A percentile compares a stretch with the other conserved stretches of the same genome.
Evolutionary conservation across 2,329 filamentous ascomycete genomes (phyloP).

Genomic region (Colletotrichum spinosum): DNA sequence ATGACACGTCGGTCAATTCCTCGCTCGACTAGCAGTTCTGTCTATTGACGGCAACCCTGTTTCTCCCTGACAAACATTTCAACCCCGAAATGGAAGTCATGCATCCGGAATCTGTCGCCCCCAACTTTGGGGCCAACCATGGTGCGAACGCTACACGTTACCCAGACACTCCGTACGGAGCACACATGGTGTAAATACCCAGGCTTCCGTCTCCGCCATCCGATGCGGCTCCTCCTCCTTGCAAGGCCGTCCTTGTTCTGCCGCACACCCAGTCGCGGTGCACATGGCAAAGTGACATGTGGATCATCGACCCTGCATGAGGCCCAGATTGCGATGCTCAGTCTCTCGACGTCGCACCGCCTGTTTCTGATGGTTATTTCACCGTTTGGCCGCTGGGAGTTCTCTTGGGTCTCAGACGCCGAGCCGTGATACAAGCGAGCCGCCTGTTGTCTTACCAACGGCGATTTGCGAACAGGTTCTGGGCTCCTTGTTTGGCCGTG

Average conservation of each 20-base stretch:
- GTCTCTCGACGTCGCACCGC: background rate
- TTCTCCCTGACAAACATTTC: background rate
- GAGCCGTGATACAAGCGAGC: slow-evolving; percentile 12
- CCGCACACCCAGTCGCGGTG: background rate
- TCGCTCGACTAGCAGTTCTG: background rate
- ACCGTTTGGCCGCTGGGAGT: background rate
- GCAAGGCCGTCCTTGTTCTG: slow-evolving; percentile 11
- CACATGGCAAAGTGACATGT: background rate
- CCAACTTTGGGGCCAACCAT: no score
- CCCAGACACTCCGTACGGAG: background rate
- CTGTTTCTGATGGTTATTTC: slow-evolving; percentile 9
- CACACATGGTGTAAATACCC: background rate
- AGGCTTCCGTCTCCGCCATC: background rate
- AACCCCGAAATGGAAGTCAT: background rate
- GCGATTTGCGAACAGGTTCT: background rate
- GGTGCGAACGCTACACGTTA: no score
- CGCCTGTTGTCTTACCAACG: slow-evolving; percentile 1
- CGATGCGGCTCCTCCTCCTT: background rate
- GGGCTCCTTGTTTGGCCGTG: no score
- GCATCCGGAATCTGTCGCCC: background rate
- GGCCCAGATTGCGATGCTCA: background rate
- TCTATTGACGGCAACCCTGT: background rate
- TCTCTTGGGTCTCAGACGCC: slow-evolving; percentile 26
- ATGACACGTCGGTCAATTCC: slow-evolving; percentile 13
- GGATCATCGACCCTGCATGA: background rate